Percentiles rank a stretch among this genome's conserved stretches.
These are phyloP conservation scores for Candida insectorum DNA, from an alignment of 805 yeast species.

Conservation along the genomic window DNA sequence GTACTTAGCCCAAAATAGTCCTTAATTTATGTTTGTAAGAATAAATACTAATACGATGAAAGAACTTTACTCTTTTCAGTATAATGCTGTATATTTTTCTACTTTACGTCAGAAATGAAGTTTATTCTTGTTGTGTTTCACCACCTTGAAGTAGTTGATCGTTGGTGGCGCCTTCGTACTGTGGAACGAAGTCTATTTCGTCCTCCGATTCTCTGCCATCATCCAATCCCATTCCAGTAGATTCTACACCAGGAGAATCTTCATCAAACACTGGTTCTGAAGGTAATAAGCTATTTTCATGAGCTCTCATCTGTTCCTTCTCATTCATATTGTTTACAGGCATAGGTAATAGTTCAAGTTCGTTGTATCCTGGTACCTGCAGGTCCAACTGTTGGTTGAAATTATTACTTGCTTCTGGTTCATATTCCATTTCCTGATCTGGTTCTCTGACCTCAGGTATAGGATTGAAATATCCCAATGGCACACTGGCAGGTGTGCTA, in stretches of 20 bases:
- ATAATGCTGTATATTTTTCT: too few species aligned
- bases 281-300: conserved; percentile 61
- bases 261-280: conserved; percentile 42
- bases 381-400: conserved; percentile 17
- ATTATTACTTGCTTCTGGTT: too few species aligned
- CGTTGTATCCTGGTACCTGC: conserved; percentile 21
- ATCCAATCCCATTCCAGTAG: too few species aligned
- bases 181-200: conserved; percentile 31
- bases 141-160: conserved; percentile 19
- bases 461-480: conserved; percentile 2
- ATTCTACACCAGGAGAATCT: too few species aligned
- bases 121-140: too few species aligned
- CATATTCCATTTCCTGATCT: too few species aligned
- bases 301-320: conserved; percentile 51
- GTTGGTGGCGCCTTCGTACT: conserved; percentile 25
- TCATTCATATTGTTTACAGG: conserved; percentile 39
- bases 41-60: not conserved
- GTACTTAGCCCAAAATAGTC: conserved; percentile 18
- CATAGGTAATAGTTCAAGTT: conserved; percentile 8
- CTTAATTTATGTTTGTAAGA: conserved; percentile 1
- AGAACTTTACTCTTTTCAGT: not conserved
- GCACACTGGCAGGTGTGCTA: not conserved
- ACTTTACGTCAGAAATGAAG: too few species aligned
- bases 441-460: conserved; percentile 17
- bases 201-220: conserved; percentile 6